phyloP scores from a whole-genome alignment of 805 yeast species.

The Pichia occidentalis region DNA sequence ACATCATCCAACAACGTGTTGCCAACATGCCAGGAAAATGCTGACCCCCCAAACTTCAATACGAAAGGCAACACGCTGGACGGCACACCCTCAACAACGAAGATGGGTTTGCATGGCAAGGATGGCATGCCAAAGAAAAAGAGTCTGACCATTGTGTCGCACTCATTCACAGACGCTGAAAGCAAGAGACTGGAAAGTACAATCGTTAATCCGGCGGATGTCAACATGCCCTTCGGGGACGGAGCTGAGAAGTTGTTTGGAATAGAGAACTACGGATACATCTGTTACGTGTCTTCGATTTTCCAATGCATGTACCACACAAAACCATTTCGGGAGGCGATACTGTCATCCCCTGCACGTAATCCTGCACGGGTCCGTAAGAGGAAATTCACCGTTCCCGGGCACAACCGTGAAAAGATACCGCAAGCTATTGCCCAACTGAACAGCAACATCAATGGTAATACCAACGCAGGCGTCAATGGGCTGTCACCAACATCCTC shows the following conservation, averaged over 20 bases:
- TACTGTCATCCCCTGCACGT: slow-evolving; percentile 43
- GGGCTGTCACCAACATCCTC: too few relatives aligned
- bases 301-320: slow-evolving; percentile 82
- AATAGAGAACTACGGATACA: slow-evolving; percentile 81
- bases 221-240: slow-evolving; percentile 49
- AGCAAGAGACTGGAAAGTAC: slow-evolving; percentile 20
- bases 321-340: slow-evolving; percentile 53
- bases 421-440: neutral
- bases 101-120: neutral
- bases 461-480: neutral
- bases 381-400: slow-evolving; percentile 27
- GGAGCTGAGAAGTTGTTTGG: slow-evolving; percentile 70
- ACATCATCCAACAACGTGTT: too few relatives aligned
- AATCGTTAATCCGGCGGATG: slow-evolving; percentile 17
- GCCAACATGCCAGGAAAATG: too few relatives aligned
- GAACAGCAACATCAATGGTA: neutral
- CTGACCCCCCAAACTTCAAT: too few relatives aligned
- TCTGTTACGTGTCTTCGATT: slow-evolving; percentile 92
- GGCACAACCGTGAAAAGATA: neutral
- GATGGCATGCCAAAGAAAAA: too few relatives aligned
- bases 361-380: slow-evolving; percentile 28
- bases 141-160: slow-evolving; percentile 2
- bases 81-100: too few relatives aligned
- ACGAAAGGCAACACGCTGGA: too few relatives aligned
- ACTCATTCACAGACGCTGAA: slow-evolving; percentile 15